Percentiles rank a stretch among this genome's conserved stretches.
phyloP scores from a whole-genome alignment of 2,329 filamentous ascomycete species.

The Xylaria hypoxylon region DNA sequence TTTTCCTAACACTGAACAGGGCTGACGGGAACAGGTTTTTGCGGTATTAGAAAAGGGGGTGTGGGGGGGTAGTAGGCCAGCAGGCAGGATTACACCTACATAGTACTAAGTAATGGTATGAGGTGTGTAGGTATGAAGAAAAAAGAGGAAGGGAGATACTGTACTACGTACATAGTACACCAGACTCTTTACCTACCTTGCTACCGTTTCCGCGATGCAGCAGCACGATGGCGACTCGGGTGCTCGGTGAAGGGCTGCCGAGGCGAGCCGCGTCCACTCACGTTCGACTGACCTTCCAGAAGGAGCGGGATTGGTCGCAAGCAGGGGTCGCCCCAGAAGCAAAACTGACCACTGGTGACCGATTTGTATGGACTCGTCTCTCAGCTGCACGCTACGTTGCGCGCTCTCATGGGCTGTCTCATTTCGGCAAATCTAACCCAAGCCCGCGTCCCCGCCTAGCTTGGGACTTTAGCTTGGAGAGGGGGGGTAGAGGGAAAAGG shows the following conservation, averaged over 20 bases:
- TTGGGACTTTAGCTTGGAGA: constrained; percentile 18
- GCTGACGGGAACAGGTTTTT: constrained; percentile 34
- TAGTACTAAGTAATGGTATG: too few species aligned
- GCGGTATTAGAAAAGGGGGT: constrained; percentile 11
- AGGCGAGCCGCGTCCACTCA: constrained; percentile 37
- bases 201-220: constrained; percentile 29
- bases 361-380: constrained; percentile 31
- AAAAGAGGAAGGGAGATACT: background rate
- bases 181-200: constrained; percentile 14
- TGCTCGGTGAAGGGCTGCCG: constrained; percentile 41
- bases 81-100: constrained; percentile 24
- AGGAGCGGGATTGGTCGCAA: constrained; percentile 37
- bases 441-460: constrained; percentile 35
- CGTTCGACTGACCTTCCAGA: constrained; percentile 42
- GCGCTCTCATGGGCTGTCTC: constrained; percentile 39
- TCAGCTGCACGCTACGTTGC: constrained; percentile 42
- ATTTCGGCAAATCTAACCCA: constrained; percentile 40
- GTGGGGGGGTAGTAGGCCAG: background rate
- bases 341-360: constrained; percentile 34
- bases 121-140: constrained; percentile 23
- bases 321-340: constrained; percentile 35
- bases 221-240: constrained; percentile 38
- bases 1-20: constrained; percentile 28
- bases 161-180: background rate
- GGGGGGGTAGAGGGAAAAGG: constrained; percentile 6